Evolutionary conservation across 139 green algal genomes (phyloP), one percentile per base, ranked within the genome.

Genomic region (Deuterostichococcus epilithicus): DNA sequence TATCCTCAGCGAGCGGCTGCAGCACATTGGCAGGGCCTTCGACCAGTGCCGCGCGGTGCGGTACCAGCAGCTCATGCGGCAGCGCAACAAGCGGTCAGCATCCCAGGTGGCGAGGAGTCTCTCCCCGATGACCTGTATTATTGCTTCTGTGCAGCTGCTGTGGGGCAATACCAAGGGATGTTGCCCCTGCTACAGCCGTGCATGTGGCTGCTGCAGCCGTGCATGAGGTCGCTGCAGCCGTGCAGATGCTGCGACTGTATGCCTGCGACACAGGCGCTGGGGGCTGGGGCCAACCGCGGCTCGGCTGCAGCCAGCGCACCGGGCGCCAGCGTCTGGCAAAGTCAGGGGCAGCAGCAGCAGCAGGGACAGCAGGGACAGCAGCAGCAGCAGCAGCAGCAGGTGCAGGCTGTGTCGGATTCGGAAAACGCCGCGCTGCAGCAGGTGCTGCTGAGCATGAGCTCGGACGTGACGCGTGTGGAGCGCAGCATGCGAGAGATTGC

Each of bases 1-100:
- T 37, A 89, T 91, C 18, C 82, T 97, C 28, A 88, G 80, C 2
- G 92, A 97, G 86, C 81, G 77, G 28, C 78, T 97, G 68, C 76
- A 86, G 0, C 42, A 68, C 0, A 80, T 88, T 6, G 83, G 76
- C 0, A 63, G 66, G 5, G 72, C 58, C 25, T 97, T 97, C 79
- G 92, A 97, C 76, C 74, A 80, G 15, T 83, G 86, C 59, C 72
- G 90, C 0, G 79, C 80, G 8, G 68, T 82, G 34, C 85, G 88
- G 28, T 91, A 91, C 78, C 84, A 88, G 79, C 86, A 92, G 71
- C 75, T 79, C 28, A 26, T 88, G 33, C 71, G 87, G 39, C 73
- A 82, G 38, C 42, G 52, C 52, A 63, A 28, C 52, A 63, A 63
- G 36, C 47, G 25, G 59, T 28, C 35, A 67, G 28, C 30, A 6